A percentile compares a stretch with the other conserved stretches of the same genome.
These are phyloP conservation scores for Wallacemonas sp. DNA, from an alignment of 208 protist genomes.

Conservation along the genomic window DNA sequence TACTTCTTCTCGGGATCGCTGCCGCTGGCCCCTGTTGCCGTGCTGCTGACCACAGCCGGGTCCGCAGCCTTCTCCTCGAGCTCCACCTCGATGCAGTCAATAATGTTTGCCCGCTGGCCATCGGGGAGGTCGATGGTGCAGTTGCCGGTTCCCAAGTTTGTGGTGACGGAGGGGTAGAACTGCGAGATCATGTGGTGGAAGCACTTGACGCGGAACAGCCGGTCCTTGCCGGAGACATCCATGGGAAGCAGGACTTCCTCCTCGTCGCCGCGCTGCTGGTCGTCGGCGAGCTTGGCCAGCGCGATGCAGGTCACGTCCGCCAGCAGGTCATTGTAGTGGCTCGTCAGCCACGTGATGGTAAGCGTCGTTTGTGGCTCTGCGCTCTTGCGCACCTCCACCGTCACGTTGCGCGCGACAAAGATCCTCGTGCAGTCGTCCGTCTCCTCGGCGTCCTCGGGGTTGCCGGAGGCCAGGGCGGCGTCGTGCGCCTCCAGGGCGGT, in stretches of 20 bases:
- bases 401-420: constrained; percentile 67
- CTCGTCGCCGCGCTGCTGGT: constrained; percentile 43
- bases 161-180: constrained; percentile 80
- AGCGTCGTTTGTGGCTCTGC: constrained; percentile 79
- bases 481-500: constrained; percentile 27
- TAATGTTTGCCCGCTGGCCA: constrained; percentile 69
- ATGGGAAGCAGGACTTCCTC: constrained; percentile 67
- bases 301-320: constrained; percentile 91
- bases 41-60: constrained; percentile 10
- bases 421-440: constrained; percentile 35
- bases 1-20: constrained; percentile 37
- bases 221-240: constrained; percentile 79
- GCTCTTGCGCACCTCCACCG: constrained; percentile 73
- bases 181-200: constrained; percentile 93
- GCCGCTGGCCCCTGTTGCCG: constrained; percentile 2
- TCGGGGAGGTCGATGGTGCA: constrained; percentile 68
- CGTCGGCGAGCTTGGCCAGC: constrained; percentile 74
- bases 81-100: constrained; percentile 88
- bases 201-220: constrained; percentile 89
- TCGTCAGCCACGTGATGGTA: constrained; percentile 83
- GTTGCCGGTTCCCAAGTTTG: constrained; percentile 74
- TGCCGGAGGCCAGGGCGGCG: constrained; percentile 18
- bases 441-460: constrained; percentile 15
- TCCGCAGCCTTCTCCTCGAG: constrained; percentile 34
- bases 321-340: constrained; percentile 87